These are phyloP conservation scores for Pleurotus tuoliensis DNA, from an alignment of 768 basidiomycete genomes.

Conservation along the genomic window DNA sequence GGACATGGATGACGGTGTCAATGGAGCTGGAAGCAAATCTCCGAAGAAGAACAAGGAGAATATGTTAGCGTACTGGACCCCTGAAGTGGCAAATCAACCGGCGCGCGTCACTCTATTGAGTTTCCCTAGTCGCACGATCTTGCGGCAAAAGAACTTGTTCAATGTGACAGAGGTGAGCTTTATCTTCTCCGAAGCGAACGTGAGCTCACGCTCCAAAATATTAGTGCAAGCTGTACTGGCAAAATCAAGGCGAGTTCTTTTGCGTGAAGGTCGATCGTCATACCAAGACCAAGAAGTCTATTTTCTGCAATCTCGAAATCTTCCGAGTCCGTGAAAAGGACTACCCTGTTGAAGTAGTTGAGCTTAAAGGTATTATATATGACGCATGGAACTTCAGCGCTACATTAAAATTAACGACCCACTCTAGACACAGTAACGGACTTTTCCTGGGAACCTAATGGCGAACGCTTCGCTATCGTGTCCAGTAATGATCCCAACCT, in stretches of 20 bases:
- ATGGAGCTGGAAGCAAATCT: constrained; percentile 37
- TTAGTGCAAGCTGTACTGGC: constrained; percentile 97
- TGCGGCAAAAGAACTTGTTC: constrained; percentile 96
- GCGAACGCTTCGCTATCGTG: constrained; percentile 93
- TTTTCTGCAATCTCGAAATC: constrained; percentile 96
- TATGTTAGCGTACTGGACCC: constrained; percentile 96
- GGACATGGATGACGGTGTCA: constrained; percentile 56
- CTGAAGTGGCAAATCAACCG: constrained; percentile 94
- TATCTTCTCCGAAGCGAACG: constrained; percentile 5
- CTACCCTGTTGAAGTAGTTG: constrained; percentile 95
- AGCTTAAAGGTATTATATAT: constrained; percentile 74
- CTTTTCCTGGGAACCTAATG: constrained; percentile 99
- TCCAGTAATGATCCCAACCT: constrained; percentile 92
- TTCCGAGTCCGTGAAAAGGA: constrained; percentile 98
- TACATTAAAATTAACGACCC: constrained; percentile 8
- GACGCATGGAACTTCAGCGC: neutral
- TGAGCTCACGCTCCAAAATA: constrained; percentile 3
- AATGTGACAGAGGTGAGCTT: constrained; percentile 88
- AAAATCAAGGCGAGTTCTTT: constrained; percentile 96
- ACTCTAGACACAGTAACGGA: constrained; percentile 82
- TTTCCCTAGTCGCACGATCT: constrained; percentile 78
- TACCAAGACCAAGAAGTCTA: constrained; percentile 97
- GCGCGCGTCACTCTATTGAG: constrained; percentile 91
- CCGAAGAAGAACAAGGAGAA: constrained; percentile 77
- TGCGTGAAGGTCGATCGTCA: constrained; percentile 99